phyloP scores from a whole-genome alignment of 2,329 filamentous ascomycete species.

The Verticillium longisporum region DNA sequence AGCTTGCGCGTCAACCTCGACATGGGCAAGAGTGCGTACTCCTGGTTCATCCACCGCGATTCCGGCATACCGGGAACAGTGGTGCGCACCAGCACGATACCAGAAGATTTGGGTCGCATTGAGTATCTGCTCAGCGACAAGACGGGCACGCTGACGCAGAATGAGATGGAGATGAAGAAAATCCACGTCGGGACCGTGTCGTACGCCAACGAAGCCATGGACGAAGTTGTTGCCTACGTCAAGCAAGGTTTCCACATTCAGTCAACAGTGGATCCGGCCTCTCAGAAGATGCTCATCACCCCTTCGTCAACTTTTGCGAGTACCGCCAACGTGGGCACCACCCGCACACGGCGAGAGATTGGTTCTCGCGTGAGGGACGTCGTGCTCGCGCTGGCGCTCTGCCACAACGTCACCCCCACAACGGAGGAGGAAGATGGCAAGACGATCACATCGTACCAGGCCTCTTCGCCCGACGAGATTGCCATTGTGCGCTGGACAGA shows the following conservation, averaged over 20 bases:
- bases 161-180: slow-evolving; percentile 98
- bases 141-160: slow-evolving; percentile 95
- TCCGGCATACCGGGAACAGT: slow-evolving; percentile 85
- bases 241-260: slow-evolving; percentile 69
- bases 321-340: slow-evolving; percentile 56
- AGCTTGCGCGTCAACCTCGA: slow-evolving; percentile 94
- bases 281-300: slow-evolving; percentile 56
- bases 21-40: slow-evolving; percentile 94
- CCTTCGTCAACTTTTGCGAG: slow-evolving; percentile 65
- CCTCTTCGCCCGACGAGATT: slow-evolving; percentile 95
- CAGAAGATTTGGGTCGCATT: slow-evolving; percentile 89
- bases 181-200: slow-evolving; percentile 97
- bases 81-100: slow-evolving; percentile 94
- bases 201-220: slow-evolving; percentile 98
- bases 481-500: slow-evolving; percentile 96
- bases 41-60: slow-evolving; percentile 89
- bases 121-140: slow-evolving; percentile 97
- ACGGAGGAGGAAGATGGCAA: slow-evolving; percentile 76
- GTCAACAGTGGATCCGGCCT: slow-evolving; percentile 34
- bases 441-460: slow-evolving; percentile 80
- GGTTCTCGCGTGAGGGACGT: slow-evolving; percentile 89
- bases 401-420: slow-evolving; percentile 94
- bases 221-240: slow-evolving; percentile 84
- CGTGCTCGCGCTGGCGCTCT: slow-evolving; percentile 83
- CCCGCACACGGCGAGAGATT: slow-evolving; percentile 85